Conservation (phyloP, 2,329 filamentous ascomycete species). For the Neonectria coccinea region DNA sequence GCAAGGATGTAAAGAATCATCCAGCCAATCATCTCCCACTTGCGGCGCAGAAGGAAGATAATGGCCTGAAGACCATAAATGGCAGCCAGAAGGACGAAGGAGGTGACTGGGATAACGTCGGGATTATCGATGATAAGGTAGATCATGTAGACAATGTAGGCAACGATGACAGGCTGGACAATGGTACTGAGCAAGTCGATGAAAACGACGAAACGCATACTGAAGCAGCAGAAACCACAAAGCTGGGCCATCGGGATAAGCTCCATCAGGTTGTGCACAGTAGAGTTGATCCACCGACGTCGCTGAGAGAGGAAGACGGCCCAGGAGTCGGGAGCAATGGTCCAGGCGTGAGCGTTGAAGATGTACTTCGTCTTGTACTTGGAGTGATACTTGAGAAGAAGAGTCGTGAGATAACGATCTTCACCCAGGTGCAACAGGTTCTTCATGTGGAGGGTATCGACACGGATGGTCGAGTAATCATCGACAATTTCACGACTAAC, state of each 20-base stretch:
- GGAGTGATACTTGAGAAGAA: slow-evolving; percentile 90
- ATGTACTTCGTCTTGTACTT: slow-evolving; percentile 99
- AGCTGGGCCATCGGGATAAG: slow-evolving; percentile 93
- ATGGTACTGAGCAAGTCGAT: slow-evolving; percentile 92
- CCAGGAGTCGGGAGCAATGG: slow-evolving; percentile 95
- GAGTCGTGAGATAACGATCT: slow-evolving; percentile 95
- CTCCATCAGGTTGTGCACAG: slow-evolving; percentile 96
- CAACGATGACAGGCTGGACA: slow-evolving; percentile 90
- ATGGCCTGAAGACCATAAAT: slow-evolving; percentile 97
- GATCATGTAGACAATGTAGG: slow-evolving; percentile 91
- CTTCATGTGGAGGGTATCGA: slow-evolving; percentile 99
- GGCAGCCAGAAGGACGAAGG: slow-evolving; percentile 91
- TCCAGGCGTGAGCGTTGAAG: slow-evolving; percentile 92
- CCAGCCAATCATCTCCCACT: slow-evolving; percentile 99
- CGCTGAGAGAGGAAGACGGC: slow-evolving; percentile 95
- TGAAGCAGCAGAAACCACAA: slow-evolving; percentile 99
- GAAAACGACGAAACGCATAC: slow-evolving; percentile 98
- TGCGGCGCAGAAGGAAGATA: slow-evolving; percentile 95
- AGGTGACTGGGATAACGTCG: slow-evolving; percentile 79
- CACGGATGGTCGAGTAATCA: slow-evolving; percentile 89
- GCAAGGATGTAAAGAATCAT: slow-evolving; percentile 96
- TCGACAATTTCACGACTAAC: slow-evolving; percentile 93
- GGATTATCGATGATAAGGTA: slow-evolving; percentile 74
- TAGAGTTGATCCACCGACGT: slow-evolving; percentile 99
- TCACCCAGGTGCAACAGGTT: slow-evolving; percentile 96